Evolutionary conservation across 768 basidiomycete genomes (phyloP), one percentile per base, ranked within the genome.

Genomic region (Rhodocollybia butyracea): DNA sequence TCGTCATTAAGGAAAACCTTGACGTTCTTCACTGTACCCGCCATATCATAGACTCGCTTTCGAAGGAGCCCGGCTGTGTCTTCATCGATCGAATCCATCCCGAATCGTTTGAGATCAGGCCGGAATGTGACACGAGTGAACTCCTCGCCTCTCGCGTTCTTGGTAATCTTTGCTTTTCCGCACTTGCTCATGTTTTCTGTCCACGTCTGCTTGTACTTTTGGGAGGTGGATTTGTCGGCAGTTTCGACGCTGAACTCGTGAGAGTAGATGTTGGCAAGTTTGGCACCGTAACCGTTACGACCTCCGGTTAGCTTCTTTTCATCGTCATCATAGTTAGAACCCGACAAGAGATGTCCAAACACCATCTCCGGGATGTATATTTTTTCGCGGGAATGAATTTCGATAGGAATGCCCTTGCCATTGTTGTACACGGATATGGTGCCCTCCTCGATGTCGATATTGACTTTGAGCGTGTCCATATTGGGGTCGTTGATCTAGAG

Each of bases 251-350:
- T 93, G 72, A 99, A 99, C 68, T 96, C 90, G 59, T 82, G 87
- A 2, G 97, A 99, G 75, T 98, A 99, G 61, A 98, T 97, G 73
- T 99, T 98, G 51, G 97, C 89, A 39, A 99, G 81, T 68, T 99
- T 99, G 51, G 97, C 97, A 63, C 97, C 97, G 65, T 93, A 98
- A 65, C 97, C 97, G 64, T 99, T 99, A 65, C 97, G 86, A 70
- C 97, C 97, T 71, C 97, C 97, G 0, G 94, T 98, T 46, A 98
- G 81, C 73, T 97, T 98, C 81, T 94, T 97, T 76, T 99, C 95
- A 70, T 94, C 89, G 63, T 99, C 97, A 69, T 99, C 96, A 65
- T 96, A 98, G 76, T 98, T 98, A 42, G 94, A 96, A 11, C 89
- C 91, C 1, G 96, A 91, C 22, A 98, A 79, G 17, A 99, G 80